Conservation (phyloP, 305 asterid genomes). For the Andrographis paniculata region DNA sequence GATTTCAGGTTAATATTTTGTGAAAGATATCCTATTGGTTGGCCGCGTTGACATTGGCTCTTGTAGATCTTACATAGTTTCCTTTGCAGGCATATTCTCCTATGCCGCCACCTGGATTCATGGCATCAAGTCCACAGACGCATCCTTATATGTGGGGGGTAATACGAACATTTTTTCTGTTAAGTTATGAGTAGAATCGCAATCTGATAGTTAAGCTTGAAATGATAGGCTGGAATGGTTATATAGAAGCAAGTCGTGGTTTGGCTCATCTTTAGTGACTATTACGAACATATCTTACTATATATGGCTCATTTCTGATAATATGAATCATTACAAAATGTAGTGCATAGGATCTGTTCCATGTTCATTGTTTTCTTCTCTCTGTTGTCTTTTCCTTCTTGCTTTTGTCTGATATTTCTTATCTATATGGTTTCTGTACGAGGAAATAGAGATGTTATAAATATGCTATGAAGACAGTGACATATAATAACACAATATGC, state of each 20-base stretch:
- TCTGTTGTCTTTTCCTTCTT: too few species aligned
- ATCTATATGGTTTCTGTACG: too few species aligned
- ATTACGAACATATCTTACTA: neutral
- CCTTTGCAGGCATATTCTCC: constrained; percentile 75
- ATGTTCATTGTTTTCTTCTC: too few species aligned
- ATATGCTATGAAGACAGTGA: too few species aligned
- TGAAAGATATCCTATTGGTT: constrained; percentile 12
- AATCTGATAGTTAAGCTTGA: neutral
- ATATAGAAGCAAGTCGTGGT: too few species aligned
- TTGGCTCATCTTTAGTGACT: neutral
- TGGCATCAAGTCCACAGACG: constrained; percentile 84
- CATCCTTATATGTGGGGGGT: constrained; percentile 99
- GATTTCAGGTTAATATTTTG: constrained; percentile 61
- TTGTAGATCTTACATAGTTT: constrained; percentile 13
- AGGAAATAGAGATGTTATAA: too few species aligned
- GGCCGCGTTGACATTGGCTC: constrained; percentile 6
- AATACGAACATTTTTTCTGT: constrained; percentile 13
- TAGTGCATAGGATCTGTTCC: too few species aligned
- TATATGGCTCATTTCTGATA: neutral
- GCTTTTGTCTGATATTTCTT: too few species aligned
- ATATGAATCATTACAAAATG: neutral
- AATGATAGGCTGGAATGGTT: neutral
- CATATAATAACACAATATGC: too few species aligned
- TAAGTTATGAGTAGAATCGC: too few species aligned
- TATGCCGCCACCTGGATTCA: constrained; percentile 84